A percentile compares a stretch with the other conserved stretches of the same genome.
phyloP scores from a whole-genome alignment of 2,329 filamentous ascomycete species.

The Epichloe elymi region DNA sequence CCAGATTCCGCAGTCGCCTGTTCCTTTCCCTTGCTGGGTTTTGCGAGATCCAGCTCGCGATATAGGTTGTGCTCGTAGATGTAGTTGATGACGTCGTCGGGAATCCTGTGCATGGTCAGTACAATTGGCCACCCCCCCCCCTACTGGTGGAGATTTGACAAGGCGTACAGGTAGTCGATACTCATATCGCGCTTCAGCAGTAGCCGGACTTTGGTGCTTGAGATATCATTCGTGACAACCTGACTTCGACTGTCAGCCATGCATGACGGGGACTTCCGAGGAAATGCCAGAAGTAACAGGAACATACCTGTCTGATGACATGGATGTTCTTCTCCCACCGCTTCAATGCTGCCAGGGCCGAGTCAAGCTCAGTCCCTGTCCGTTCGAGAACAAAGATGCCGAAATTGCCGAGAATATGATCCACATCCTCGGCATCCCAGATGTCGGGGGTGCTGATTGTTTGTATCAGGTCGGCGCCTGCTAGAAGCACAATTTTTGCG shows the following conservation, averaged over 20 bases:
- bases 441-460: slow-evolving; percentile 63
- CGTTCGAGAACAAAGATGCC: slow-evolving; percentile 81
- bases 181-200: slow-evolving; percentile 71
- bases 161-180: slow-evolving; percentile 48
- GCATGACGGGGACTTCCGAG: not conserved
- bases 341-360: slow-evolving; percentile 69
- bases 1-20: slow-evolving; percentile 13
- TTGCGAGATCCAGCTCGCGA: slow-evolving; percentile 29
- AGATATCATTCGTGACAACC: slow-evolving; percentile 70
- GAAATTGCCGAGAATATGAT: slow-evolving; percentile 75
- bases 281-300: not conserved
- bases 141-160: not conserved
- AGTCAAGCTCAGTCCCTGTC: slow-evolving; percentile 76
- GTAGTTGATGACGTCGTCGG: slow-evolving; percentile 61
- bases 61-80: slow-evolving; percentile 57
- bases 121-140: not conserved
- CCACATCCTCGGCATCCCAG: slow-evolving; percentile 74
- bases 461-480: slow-evolving; percentile 62
- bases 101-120: slow-evolving; percentile 25
- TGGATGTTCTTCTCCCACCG: slow-evolving; percentile 77
- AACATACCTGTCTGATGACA: slow-evolving; percentile 50
- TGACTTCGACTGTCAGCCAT: not conserved
- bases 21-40: slow-evolving; percentile 14
- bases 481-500: slow-evolving; percentile 67
- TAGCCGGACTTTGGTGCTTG: slow-evolving; percentile 60